A percentile compares a stretch with the other conserved stretches of the same genome.
These are phyloP conservation scores for Trametes punicea DNA, from an alignment of 768 basidiomycete species.

Conservation along the genomic window DNA sequence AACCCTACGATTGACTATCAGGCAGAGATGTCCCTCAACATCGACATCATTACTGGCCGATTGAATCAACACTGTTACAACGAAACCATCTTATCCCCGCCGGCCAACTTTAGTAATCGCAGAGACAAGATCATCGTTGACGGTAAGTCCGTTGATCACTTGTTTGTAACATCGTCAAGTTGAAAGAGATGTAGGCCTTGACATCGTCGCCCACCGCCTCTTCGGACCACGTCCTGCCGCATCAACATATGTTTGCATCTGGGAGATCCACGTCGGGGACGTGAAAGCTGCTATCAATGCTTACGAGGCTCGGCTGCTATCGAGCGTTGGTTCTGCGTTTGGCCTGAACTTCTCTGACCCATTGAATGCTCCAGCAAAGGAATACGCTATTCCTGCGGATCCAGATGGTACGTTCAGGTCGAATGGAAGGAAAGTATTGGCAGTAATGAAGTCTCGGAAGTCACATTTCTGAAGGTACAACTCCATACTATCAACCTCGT, in stretches of 20 bases:
- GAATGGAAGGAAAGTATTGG: too few relatives aligned
- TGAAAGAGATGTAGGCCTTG: conserved; percentile 47
- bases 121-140: conserved; percentile 46
- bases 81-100: conserved; percentile 32
- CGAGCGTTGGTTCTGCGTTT: conserved; percentile 55
- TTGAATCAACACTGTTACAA: conserved; percentile 48
- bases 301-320: conserved; percentile 47
- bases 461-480: conserved; percentile 78
- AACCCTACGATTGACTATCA: background rate
- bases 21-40: conserved; percentile 76
- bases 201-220: conserved; percentile 79
- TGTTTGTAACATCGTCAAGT: background rate
- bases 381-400: conserved; percentile 57
- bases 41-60: conserved; percentile 54
- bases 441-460: too few relatives aligned
- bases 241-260: conserved; percentile 86
- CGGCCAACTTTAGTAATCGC: conserved; percentile 13
- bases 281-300: conserved; percentile 57
- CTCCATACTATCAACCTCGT: conserved; percentile 52
- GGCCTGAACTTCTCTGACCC: conserved; percentile 68
- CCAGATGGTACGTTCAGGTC: conserved; percentile 72
- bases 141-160: conserved; percentile 29
- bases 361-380: conserved; percentile 76
- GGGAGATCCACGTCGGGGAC: conserved; percentile 79
- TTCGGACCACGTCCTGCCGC: conserved; percentile 88